phyloP scores from a whole-genome alignment of 768 basidiomycete genomes.

The Boletus insuetus region DNA sequence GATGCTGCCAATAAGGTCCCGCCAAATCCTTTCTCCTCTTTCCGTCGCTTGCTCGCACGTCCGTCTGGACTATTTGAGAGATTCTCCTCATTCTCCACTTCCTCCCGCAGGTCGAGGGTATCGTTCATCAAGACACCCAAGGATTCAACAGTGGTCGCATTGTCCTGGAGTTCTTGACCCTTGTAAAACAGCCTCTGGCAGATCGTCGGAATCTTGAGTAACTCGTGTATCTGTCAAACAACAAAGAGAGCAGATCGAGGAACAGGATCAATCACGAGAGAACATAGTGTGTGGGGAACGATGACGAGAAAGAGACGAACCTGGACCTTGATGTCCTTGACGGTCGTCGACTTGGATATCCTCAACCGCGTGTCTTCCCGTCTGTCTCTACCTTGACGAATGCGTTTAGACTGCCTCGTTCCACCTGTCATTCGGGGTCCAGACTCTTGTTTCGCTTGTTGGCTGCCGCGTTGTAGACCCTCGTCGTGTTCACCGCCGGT shows the following conservation, averaged over 20 bases:
- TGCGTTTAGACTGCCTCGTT: slow-evolving; percentile 66
- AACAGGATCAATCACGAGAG: background rate
- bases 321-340: slow-evolving; percentile 78
- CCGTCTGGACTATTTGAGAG: slow-evolving; percentile 49
- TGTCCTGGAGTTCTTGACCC: slow-evolving; percentile 64
- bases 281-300: background rate
- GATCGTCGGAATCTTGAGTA: slow-evolving; percentile 68
- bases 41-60: slow-evolving; percentile 38
- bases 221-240: slow-evolving; percentile 52
- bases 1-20: slow-evolving; percentile 65
- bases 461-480: slow-evolving; percentile 24
- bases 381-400: slow-evolving; percentile 54
- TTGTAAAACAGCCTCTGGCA: slow-evolving; percentile 68
- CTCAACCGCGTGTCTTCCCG: slow-evolving; percentile 50
- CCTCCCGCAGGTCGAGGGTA: slow-evolving; percentile 62
- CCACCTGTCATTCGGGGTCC: slow-evolving; percentile 41
- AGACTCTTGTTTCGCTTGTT: slow-evolving; percentile 29
- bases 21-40: slow-evolving; percentile 66
- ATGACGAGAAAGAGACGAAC: slow-evolving; percentile 36
- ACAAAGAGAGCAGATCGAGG: background rate
- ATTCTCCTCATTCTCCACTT: slow-evolving; percentile 58
- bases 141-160: slow-evolving; percentile 46
- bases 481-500: slow-evolving; percentile 28
- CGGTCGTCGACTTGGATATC: slow-evolving; percentile 61
- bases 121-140: slow-evolving; percentile 62